These are phyloP conservation scores for Geranomyces michiganensis DNA, from an alignment of 192 early-diverging fungal genomes.

Conservation along the genomic window DNA sequence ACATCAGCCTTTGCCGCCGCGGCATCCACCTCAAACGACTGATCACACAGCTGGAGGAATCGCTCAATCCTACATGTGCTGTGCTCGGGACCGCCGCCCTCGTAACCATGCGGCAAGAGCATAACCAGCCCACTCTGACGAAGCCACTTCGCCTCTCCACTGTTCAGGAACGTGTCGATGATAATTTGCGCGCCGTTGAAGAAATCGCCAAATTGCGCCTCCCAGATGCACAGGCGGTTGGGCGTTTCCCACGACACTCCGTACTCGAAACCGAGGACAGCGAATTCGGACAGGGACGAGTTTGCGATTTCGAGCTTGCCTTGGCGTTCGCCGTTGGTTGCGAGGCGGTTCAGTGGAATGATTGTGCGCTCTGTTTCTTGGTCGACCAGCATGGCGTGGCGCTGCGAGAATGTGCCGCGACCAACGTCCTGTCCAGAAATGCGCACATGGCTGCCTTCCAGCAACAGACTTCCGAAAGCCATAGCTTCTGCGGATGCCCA, in stretches of 20 bases:
- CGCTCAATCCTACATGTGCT: slow-evolving; percentile 89
- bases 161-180: slow-evolving; percentile 87
- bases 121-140: slow-evolving; percentile 89
- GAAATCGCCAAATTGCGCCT: slow-evolving; percentile 98
- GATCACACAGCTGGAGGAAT: slow-evolving; percentile 91
- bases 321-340: slow-evolving; percentile 31
- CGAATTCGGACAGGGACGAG: slow-evolving; percentile 88
- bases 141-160: slow-evolving; percentile 94
- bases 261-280: slow-evolving; percentile 94
- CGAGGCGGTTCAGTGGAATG: slow-evolving; percentile 77
- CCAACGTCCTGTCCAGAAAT: slow-evolving; percentile 98
- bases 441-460: slow-evolving; percentile 82
- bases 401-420: slow-evolving; percentile 95
- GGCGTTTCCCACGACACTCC: slow-evolving; percentile 92
- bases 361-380: slow-evolving; percentile 84
- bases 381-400: slow-evolving; percentile 95
- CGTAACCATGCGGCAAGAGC: slow-evolving; percentile 93
- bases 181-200: slow-evolving; percentile 95
- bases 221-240: slow-evolving; percentile 88
- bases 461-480: slow-evolving; percentile 84
- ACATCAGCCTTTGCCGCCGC: slow-evolving; percentile 68
- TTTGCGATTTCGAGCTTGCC: slow-evolving; percentile 87
- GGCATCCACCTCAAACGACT: slow-evolving; percentile 63
- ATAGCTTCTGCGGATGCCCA: slow-evolving; percentile 96
- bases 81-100: slow-evolving; percentile 96